Base-by-base conservation (phyloP, 768 basidiomycete genomes). In the Lactarius indigo region DNA sequence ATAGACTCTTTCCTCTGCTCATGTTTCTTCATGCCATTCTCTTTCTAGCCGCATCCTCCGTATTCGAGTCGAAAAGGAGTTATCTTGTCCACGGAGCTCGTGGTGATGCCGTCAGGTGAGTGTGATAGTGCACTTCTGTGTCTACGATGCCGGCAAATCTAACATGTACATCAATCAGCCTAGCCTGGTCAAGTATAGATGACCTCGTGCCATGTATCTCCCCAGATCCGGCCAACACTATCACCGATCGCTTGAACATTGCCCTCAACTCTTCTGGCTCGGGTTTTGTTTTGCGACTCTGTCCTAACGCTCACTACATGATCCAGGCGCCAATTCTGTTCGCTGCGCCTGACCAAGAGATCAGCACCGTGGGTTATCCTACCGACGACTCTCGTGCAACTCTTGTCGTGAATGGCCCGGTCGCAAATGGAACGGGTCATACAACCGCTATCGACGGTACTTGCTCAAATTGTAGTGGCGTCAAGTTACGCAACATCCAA, bases 361-460 rank as follows among this genome's bases (percentile, higher is more conserved):
- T 95, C 57, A 90, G 86, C 69, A 95, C 93, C 0, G 71, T 80
- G 6, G 91, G 90, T 17, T 90, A 92, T 68, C 93, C 93, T 0
- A 85, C 81, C 0, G 90, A 82, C 26, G 78, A 82, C 61, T 79
- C 81, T 13, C 81, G 93, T 65, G 93, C 93, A 6, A 85, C 81
- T 4, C 81, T 95, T 18, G 80, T 87, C 37, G 88, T 94, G 10
- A 77, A 77, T 69, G 93, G 92, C 1, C 81, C 87, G 12, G 83
- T 87, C 0, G 69, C 74, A 18, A 83, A 89, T 71, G 87, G 86
- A 9, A 75, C 79, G 37, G 87, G 89, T 3, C 89, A 92, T 69
- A 87, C 89, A 0, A 89, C 85, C 0, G 93, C 90, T 3, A 81
- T 93, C 5, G 83, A 87, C 72, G 90, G 89, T 12, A 83, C 83